A percentile compares a stretch with the other conserved stretches of the same genome.
Conservation (phyloP, 345 rosid genomes). For the Triadica sebifera region DNA sequence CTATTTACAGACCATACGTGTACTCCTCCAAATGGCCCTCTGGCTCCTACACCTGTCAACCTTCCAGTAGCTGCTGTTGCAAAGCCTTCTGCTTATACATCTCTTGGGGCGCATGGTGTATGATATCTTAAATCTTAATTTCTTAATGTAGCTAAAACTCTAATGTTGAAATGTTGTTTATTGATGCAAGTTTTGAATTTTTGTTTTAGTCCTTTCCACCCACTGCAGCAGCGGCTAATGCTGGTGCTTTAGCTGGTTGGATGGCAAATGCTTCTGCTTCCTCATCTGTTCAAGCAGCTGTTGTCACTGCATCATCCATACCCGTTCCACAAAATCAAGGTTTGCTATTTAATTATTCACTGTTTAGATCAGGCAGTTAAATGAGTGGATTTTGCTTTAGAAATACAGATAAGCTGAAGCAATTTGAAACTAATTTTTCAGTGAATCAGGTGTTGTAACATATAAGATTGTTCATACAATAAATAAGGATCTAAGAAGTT, state of each 20-base stretch:
- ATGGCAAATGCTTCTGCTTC: slow-evolving; percentile 79
- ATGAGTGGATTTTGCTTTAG: not conserved
- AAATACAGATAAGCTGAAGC: not conserved
- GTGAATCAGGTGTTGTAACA: not conserved
- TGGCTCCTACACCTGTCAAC: slow-evolving; percentile 56
- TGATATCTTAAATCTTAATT: slow-evolving; percentile 17
- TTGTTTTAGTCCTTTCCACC: slow-evolving; percentile 58
- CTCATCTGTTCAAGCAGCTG: slow-evolving; percentile 83
- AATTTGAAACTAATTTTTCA: not conserved
- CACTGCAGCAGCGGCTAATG: slow-evolving; percentile 55
- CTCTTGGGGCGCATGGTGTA: slow-evolving; percentile 63
- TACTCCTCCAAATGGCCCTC: slow-evolving; percentile 65
- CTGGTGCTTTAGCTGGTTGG: slow-evolving; percentile 79
- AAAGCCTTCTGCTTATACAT: slow-evolving; percentile 51
- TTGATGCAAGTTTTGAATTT: slow-evolving; percentile 9
- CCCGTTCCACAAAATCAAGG: slow-evolving; percentile 81
- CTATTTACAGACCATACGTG: slow-evolving; percentile 74
- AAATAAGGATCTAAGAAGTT: slow-evolving; percentile 10
- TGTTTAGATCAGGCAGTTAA: slow-evolving; percentile 1
- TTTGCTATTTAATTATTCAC: slow-evolving; percentile 23
- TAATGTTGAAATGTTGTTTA: slow-evolving; percentile 3
- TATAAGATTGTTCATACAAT: not conserved
- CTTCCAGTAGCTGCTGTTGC: slow-evolving; percentile 56
- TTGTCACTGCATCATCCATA: slow-evolving; percentile 71
- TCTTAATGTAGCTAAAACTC: not conserved